Percentiles rank a stretch among this genome's conserved stretches.
phyloP scores from a whole-genome alignment of 2,329 filamentous ascomycete species.

The Orbilia brochopaga region DNA sequence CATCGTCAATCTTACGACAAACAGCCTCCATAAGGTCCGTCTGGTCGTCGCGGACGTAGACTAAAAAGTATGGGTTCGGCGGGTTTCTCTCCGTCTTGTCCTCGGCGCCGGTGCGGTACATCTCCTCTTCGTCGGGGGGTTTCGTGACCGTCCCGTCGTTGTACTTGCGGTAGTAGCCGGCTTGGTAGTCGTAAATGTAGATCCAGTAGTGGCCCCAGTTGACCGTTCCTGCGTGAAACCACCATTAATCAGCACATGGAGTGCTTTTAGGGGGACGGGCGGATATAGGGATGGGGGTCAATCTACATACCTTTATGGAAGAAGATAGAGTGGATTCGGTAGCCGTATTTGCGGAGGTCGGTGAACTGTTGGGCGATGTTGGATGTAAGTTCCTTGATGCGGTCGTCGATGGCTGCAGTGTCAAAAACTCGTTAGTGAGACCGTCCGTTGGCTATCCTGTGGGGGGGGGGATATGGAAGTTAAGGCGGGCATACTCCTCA shows the following conservation, averaged over 20 bases:
- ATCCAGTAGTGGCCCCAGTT: constrained; percentile 93
- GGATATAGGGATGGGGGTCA: background rate
- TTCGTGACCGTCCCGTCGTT: constrained; percentile 85
- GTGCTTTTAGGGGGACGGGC: background rate
- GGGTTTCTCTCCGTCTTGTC: constrained; percentile 63
- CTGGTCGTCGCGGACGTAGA: constrained; percentile 75
- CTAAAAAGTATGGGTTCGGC: constrained; percentile 81
- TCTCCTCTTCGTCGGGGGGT: constrained; percentile 68
- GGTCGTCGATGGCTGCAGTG: constrained; percentile 58
- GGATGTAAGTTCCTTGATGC: constrained; percentile 62
- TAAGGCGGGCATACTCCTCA: constrained; percentile 54
- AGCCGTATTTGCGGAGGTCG: constrained; percentile 70
- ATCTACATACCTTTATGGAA: constrained; percentile 75
- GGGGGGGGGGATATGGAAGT: background rate
- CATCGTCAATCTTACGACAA: constrained; percentile 50
- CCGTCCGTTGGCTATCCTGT: background rate
- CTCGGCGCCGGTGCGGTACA: constrained; percentile 67
- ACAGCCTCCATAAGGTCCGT: constrained; percentile 57
- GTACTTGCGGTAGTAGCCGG: constrained; percentile 85
- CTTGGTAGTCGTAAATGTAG: constrained; percentile 88
- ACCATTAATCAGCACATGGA: background rate
- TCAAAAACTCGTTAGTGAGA: constrained; percentile 1
- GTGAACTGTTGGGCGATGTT: constrained; percentile 68
- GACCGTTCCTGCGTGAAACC: constrained; percentile 62
- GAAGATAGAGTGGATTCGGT: constrained; percentile 88